Conservation (phyloP, 108 stramenopile genomes). For the Cylindrotheca closterium region DNA sequence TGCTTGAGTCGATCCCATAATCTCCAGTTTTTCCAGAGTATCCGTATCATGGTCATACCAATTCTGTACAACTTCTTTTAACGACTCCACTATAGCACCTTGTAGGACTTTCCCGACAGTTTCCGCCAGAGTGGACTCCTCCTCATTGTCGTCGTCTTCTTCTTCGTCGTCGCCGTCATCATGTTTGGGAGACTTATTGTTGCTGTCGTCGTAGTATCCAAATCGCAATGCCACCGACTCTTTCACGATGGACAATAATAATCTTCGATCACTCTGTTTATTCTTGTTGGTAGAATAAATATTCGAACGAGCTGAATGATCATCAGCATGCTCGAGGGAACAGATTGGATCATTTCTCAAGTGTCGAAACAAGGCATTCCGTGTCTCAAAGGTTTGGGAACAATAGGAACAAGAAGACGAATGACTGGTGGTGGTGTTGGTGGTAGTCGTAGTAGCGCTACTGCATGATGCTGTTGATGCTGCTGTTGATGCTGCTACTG, state of each 20-base stretch:
- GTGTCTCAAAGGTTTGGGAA: slow-evolving; percentile 41
- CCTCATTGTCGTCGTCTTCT: neutral
- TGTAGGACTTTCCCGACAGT: neutral
- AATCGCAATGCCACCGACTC: slow-evolving; percentile 12
- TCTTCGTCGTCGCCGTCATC: neutral
- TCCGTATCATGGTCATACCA: neutral
- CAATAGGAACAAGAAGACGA: slow-evolving; percentile 59
- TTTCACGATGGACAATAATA: neutral
- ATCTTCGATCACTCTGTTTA: neutral
- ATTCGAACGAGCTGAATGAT: neutral
- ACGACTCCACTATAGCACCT: slow-evolving; percentile 1
- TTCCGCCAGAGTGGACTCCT: neutral
- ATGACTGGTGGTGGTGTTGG: too few species aligned
- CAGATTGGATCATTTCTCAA: slow-evolving; percentile 26
- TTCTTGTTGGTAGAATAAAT: neutral
- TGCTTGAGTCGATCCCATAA: slow-evolving; percentile 36
- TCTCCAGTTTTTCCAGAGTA: neutral
- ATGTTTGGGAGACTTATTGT: neutral
- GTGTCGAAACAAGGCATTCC: slow-evolving; percentile 79
- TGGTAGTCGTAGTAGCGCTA: too few species aligned
- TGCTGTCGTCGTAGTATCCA: slow-evolving; percentile 8
- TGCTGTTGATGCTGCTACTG: too few species aligned
- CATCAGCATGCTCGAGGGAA: neutral
- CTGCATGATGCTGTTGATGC: too few species aligned
- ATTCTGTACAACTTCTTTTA: neutral